These are phyloP conservation scores for Aspergillus fischeri DNA, from an alignment of 2,329 filamentous ascomycete genomes.

Conservation along the genomic window DNA sequence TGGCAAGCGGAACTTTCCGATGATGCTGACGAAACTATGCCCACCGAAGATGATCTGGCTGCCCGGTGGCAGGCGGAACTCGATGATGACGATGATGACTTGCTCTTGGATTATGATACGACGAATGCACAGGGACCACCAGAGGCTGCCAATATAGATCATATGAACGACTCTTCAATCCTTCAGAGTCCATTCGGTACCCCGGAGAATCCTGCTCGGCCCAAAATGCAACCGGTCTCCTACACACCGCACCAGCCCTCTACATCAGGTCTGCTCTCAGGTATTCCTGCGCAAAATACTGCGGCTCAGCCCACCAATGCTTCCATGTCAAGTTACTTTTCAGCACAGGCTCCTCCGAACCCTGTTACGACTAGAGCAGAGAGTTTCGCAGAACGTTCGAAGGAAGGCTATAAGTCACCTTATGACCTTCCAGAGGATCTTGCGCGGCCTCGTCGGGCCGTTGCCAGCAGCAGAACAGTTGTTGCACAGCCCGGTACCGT, in stretches of 20 bases:
- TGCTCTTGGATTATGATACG: slow-evolving; percentile 64
- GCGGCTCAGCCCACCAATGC: slow-evolving; percentile 11
- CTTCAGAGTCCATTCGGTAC: slow-evolving; percentile 27
- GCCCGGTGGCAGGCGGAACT: slow-evolving; percentile 57
- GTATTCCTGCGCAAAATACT: slow-evolving; percentile 24
- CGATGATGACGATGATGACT: slow-evolving; percentile 71
- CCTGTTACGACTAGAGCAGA: slow-evolving; percentile 53
- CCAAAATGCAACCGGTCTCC: slow-evolving; percentile 32
- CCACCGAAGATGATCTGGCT: slow-evolving; percentile 62
- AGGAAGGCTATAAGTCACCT: slow-evolving; percentile 87
- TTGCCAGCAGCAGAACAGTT: slow-evolving; percentile 55
- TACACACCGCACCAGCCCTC: slow-evolving; percentile 52
- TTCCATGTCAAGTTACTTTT: slow-evolving; percentile 23
- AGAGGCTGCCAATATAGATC: slow-evolving; percentile 5
- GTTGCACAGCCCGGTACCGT: slow-evolving; percentile 42
- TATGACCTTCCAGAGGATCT: slow-evolving; percentile 94
- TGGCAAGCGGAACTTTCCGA: slow-evolving; percentile 71
- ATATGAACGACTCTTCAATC: slow-evolving; percentile 20
- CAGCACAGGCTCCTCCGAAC: slow-evolving; percentile 23
- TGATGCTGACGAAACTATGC: slow-evolving; percentile 46
- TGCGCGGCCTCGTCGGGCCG: slow-evolving; percentile 58
- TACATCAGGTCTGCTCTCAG: slow-evolving; percentile 44
- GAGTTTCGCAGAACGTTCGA: slow-evolving; percentile 87
- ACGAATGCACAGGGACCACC: slow-evolving; percentile 15
- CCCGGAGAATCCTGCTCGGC: slow-evolving; percentile 17